Conservation (phyloP, 2,329 filamentous ascomycete species). For the Geosmithia flava region DNA sequence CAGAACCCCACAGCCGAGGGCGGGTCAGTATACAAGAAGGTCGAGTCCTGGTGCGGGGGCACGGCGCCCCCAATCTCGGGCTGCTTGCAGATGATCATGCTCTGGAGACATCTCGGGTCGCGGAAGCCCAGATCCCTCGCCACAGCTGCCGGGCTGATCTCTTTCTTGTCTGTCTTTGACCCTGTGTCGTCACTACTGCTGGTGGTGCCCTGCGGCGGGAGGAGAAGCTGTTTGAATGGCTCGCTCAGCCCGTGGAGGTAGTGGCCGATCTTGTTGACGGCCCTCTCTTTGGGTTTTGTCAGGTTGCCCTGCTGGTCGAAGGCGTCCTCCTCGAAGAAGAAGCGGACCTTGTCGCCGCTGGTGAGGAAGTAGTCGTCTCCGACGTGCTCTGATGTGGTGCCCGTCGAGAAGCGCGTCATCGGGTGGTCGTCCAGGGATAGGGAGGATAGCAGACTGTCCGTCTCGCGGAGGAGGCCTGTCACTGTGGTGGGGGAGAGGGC, state of each 20-base stretch:
- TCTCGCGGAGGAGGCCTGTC: conserved; percentile 58
- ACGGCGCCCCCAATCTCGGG: conserved; percentile 90
- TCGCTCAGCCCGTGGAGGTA: conserved; percentile 57
- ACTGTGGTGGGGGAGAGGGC: conserved; percentile 59
- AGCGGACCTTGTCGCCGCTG: conserved; percentile 83
- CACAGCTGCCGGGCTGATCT: conserved; percentile 42
- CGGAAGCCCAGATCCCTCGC: conserved; percentile 60
- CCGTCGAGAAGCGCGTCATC: conserved; percentile 88
- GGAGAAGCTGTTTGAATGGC: conserved; percentile 48
- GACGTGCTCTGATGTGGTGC: conserved; percentile 73
- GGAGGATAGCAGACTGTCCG: conserved; percentile 56
- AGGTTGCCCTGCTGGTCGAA: conserved; percentile 56
- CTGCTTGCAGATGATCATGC: conserved; percentile 98
- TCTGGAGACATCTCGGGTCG: conserved; percentile 73
- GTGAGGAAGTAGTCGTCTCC: conserved; percentile 90
- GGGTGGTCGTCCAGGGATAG: conserved; percentile 79
- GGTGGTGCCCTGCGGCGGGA: background rate
- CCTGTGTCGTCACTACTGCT: background rate
- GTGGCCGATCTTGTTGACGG: conserved; percentile 86
- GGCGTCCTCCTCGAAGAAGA: conserved; percentile 96
- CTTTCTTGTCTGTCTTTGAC: conserved; percentile 12
- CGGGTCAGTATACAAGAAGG: conserved; percentile 82
- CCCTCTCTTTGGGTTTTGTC: conserved; percentile 64
- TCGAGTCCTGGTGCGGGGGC: conserved; percentile 81
- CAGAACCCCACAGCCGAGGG: conserved; percentile 90